Percentiles rank a stretch among this genome's conserved stretches.
These are phyloP conservation scores for Paramecium tetraurelia DNA, from an alignment of 73 alveolate genomes.

Conservation along the genomic window DNA sequence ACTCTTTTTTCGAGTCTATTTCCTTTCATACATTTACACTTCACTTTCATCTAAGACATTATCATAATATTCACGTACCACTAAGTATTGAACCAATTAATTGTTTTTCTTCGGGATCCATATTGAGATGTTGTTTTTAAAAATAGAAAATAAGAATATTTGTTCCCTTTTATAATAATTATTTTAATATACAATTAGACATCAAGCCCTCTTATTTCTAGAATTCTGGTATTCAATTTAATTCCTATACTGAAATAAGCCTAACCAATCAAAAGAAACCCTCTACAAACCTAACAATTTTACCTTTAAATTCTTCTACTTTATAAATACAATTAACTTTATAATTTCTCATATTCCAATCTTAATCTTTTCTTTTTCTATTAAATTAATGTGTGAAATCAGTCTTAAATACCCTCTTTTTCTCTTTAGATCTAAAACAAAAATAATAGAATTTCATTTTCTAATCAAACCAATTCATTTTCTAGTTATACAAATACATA, in stretches of 20 bases:
- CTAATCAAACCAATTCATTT: not conserved
- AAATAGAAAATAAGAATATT: conserved; percentile 9
- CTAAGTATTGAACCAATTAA: conserved; percentile 37
- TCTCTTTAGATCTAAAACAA: not conserved
- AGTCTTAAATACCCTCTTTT: not conserved
- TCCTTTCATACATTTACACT: not conserved
- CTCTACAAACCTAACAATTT: not conserved
- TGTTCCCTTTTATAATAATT: not conserved
- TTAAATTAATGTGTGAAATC: not conserved
- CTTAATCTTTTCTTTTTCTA: not conserved
- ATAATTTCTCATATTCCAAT: not conserved
- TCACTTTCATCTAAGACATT: not conserved
- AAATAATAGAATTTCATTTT: not conserved
- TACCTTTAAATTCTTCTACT: not conserved
- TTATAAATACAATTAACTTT: not conserved
- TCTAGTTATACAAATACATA: no score
- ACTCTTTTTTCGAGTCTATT: not conserved
- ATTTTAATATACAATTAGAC: not conserved
- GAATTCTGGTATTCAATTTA: not conserved
- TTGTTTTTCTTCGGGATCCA: conserved; percentile 26
- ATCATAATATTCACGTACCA: conserved; percentile 18
- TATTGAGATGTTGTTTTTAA: not conserved
- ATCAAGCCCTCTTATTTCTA: not conserved
- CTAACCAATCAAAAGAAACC: not conserved
- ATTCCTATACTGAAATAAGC: not conserved